A percentile compares a stretch with the other conserved stretches of the same genome.
These are phyloP conservation scores for Sungouiozyma intestinalis DNA, from an alignment of 805 yeast genomes.

Conservation along the genomic window DNA sequence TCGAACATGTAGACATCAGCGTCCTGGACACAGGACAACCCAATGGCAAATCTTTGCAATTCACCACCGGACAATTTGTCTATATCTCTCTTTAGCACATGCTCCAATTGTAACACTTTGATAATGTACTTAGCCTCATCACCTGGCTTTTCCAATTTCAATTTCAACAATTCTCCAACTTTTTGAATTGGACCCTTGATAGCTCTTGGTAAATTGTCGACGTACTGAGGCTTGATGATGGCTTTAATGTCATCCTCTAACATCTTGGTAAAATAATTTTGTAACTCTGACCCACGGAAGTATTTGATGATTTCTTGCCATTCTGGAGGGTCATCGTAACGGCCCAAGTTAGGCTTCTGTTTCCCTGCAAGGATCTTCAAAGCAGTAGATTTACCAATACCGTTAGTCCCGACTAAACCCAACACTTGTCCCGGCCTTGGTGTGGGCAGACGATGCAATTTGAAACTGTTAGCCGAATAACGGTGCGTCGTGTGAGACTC, in stretches of 20 bases:
- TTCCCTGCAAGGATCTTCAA: slow-evolving; percentile 94
- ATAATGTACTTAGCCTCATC: slow-evolving; percentile 57
- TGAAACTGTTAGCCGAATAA: slow-evolving; percentile 96
- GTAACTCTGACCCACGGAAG: slow-evolving; percentile 96
- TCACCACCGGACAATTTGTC: slow-evolving; percentile 94
- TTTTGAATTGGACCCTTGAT: slow-evolving; percentile 80
- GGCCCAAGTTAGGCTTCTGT: slow-evolving; percentile 93
- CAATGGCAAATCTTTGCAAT: slow-evolving; percentile 95
- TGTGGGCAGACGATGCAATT: slow-evolving; percentile 91
- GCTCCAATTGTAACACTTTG: slow-evolving; percentile 60
- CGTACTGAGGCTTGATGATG: slow-evolving; percentile 98
- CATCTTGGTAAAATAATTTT: slow-evolving; percentile 88
- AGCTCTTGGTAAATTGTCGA: slow-evolving; percentile 94
- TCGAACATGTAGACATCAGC: slow-evolving; percentile 99
- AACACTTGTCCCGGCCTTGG: slow-evolving; percentile 99
- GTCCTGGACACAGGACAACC: slow-evolving; percentile 88
- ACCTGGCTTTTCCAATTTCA: slow-evolving; percentile 58
- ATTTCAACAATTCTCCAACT: slow-evolving; percentile 74
- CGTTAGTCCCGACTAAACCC: slow-evolving; percentile 96
- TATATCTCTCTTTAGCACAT: slow-evolving; percentile 79
- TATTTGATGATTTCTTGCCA: slow-evolving; percentile 89
- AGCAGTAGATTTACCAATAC: slow-evolving; percentile 98
- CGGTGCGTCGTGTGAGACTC: slow-evolving; percentile 91
- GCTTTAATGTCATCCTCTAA: slow-evolving; percentile 91
- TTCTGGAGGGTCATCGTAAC: slow-evolving; percentile 91